These are phyloP conservation scores for Achaetomium macrosporum DNA, from an alignment of 2,329 filamentous ascomycete genomes.

Conservation along the genomic window DNA sequence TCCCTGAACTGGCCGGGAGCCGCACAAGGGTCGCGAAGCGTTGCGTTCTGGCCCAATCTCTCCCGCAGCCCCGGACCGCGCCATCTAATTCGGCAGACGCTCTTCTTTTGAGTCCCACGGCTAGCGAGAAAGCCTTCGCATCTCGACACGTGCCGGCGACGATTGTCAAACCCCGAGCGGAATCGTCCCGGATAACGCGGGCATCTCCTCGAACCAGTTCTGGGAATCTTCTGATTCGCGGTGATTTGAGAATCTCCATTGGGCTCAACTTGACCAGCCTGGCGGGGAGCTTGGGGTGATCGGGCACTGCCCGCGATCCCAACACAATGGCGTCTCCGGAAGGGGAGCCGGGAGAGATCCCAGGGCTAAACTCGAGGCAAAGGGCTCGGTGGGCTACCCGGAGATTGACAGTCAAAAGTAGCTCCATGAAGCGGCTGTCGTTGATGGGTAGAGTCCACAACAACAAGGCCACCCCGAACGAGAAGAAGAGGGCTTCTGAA, in stretches of 20 bases:
- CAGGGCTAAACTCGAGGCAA: conserved; percentile 38
- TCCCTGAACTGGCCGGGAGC: conserved; percentile 14
- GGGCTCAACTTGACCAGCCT: conserved; percentile 34
- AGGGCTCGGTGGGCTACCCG: conserved; percentile 96
- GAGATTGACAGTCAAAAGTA: conserved; percentile 69
- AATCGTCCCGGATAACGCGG: no score
- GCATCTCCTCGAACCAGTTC: neutral
- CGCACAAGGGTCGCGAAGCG: conserved; percentile 1
- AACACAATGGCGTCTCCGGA: conserved; percentile 33
- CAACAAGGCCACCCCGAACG: conserved; percentile 55
- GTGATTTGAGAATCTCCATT: conserved; percentile 20
- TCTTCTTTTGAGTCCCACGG: neutral
- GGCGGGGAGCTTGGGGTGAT: conserved; percentile 37
- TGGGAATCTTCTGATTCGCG: conserved; percentile 7
- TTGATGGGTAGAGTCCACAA: conserved; percentile 72
- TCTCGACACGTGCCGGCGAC: neutral
- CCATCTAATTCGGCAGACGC: neutral
- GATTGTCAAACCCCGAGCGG: no score
- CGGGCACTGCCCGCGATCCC: conserved; percentile 39
- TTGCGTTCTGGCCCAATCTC: neutral
- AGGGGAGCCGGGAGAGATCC: conserved; percentile 20
- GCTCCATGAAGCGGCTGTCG: conserved; percentile 71
- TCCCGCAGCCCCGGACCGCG: neutral
- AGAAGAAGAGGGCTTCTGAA: conserved; percentile 60
- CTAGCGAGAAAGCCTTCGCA: neutral